Conservation (phyloP, 805 yeast genomes). For the Candida pini region DNA sequence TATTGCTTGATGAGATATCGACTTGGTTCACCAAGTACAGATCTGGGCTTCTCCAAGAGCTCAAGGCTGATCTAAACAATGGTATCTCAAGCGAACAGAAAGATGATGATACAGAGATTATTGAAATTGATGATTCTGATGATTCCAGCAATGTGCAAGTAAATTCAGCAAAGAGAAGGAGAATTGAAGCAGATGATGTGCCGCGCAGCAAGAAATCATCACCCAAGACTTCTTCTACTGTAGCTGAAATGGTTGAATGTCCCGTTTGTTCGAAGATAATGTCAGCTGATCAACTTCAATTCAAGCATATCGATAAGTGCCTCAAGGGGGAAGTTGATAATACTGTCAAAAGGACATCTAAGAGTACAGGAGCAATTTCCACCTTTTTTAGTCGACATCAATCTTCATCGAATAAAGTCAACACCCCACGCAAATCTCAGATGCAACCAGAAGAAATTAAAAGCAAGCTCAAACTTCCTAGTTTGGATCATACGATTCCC, state of each 20-base stretch:
- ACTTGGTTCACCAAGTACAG: constrained; percentile 44
- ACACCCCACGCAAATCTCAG: constrained; percentile 13
- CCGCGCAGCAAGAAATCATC: background rate
- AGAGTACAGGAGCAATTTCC: constrained; percentile 9
- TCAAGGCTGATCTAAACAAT: constrained; percentile 18
- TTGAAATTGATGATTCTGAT: background rate
- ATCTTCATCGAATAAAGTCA: constrained; percentile 3
- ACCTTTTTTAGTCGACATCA: constrained; percentile 6
- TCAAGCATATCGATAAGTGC: constrained; percentile 60
- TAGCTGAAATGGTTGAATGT: constrained; percentile 45
- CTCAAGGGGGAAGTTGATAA: constrained; percentile 19
- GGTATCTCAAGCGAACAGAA: constrained; percentile 1
- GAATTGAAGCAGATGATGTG: background rate
- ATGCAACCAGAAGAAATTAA: constrained; percentile 17
- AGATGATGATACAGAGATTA: constrained; percentile 15
- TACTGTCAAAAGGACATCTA: background rate
- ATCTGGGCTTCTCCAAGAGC: constrained; percentile 29
- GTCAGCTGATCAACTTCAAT: constrained; percentile 51
- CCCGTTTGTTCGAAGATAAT: constrained; percentile 59
- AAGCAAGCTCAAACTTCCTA: constrained; percentile 40
- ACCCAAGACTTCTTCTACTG: background rate
- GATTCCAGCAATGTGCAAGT: too few relatives aligned
- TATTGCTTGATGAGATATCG: constrained; percentile 66
- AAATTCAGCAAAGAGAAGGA: too few relatives aligned
- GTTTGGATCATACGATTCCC: constrained; percentile 56